Evolutionary conservation across 1,139 yeast species (phyloP), one percentile per base, ranked within the genome.

Genomic region (Hansenula lynferdii): DNA sequence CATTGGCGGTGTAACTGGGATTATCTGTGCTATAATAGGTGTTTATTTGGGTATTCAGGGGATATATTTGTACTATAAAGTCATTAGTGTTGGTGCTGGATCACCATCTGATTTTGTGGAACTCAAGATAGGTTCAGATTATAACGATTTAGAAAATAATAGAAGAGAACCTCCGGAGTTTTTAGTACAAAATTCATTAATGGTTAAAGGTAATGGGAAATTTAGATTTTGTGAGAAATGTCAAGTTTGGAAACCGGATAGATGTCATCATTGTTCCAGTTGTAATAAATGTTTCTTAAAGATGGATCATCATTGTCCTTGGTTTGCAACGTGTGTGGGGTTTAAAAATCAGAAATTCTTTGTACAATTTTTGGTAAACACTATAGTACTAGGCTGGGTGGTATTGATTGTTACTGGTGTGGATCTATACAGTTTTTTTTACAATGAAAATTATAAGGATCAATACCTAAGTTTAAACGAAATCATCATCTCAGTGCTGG

Each of bases 231-330:
- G 97, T 58, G 65, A 67, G 39, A 85, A 81, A 49, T 92, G 98
- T 59, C 57, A 65, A 33, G 80, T 77, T 35, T 89, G 95, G 94
- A 92, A 92, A 57, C 98, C 98, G 0, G 97, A 92, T 57, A 65
- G 98, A 41, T 75, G 85, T 42, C 98, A 92, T 57, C 97, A 92
- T 60, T 92, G 98, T 43, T 80, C 85, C 0, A 64, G 75, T 19
- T 79, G 94, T 48, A 72, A 77, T 10, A 64, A 62, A 38, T 92
- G 98, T 60, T 72, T 85, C 1, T 67, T 92, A 39, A 68, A 72
- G 43, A 83, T 83, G 92, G 94, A 84, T 61, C 98, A 92, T 56
- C 95, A 85, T 61, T 92, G 98, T 58, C 97, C 98, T 0, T 92
- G 98, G 98, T 89, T 92, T 57, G 79, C 95, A 6, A 70, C 77